Base-by-base conservation (phyloP, 2,329 filamentous ascomycete species). In the Huntiella omanensis region DNA sequence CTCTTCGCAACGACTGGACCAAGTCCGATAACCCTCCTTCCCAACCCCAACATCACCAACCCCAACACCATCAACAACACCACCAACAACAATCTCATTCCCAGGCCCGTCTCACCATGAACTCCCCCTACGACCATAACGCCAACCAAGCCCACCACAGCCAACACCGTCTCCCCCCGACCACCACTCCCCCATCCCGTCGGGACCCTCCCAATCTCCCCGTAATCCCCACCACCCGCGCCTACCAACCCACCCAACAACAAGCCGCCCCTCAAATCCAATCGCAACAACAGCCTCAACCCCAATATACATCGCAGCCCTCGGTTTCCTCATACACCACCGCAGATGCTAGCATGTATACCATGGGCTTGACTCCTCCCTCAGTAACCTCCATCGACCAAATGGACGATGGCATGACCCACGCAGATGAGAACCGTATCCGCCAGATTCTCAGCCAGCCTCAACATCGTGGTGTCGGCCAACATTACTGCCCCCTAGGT, bases 361-460 rank as follows among this genome's bases (percentile, higher is more conserved):
- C 43, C n/a, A 36, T 37, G 22, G 37, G 43, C 4, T 13, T 40
- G 7, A 15, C 38, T 16, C n/a, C 44, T 7, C 33, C 35, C 15
- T 45, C 47, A 10, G 35, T 36, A 3, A 42, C 41, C 5, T 40
- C 35, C 13, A 48, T 48, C 35, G 47, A 48, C 41, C 47, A 41
- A 4, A 41, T 48, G 33, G 47, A 48, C n/a, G 47, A 48, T 28
- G 47, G 45, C n/a, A 33, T 48, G 10, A 45, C 47, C 3, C 41
- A 17, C 12, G 13, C 45, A 22, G 47, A 48, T 15, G 47, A 48
- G 42, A 42, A 48, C 36, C 35, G 47, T 5, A 42, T 48, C 4
- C 42, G 47, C 4, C 47, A 48, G 15, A 19, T 48, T n/a, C 35
- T 48, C 17, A 48, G 42, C n/a, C 47, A 48, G 36, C 47, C 47